phyloP scores from a whole-genome alignment of 1,284 basidiomycete species.

The Ustilago trichophora region DNA sequence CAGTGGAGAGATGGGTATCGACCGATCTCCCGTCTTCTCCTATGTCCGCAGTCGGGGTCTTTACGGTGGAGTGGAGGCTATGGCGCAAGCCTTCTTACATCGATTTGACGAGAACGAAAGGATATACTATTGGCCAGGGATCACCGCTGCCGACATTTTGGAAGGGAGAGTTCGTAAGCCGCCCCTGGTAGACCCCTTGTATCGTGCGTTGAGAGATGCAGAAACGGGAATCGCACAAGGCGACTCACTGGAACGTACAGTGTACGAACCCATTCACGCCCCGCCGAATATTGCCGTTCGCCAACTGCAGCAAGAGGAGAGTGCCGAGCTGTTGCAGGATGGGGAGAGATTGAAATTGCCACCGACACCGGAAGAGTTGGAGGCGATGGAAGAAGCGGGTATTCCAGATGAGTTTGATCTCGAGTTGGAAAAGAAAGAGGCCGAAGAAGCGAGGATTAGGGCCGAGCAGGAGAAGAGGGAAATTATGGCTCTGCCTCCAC shows the following conservation, averaged over 20 bases:
- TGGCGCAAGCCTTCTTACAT: conserved; percentile 57
- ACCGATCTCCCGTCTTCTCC: conserved; percentile 59
- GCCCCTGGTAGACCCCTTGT: conserved; percentile 67
- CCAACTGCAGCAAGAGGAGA: conserved; percentile 27
- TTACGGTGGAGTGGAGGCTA: conserved; percentile 65
- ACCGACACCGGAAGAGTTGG: conserved; percentile 62
- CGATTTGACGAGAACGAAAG: conserved; percentile 64
- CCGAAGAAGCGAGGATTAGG: conserved; percentile 15
- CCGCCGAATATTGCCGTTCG: conserved; percentile 30
- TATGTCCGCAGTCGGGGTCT: conserved; percentile 65
- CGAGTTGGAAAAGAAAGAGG: conserved; percentile 36
- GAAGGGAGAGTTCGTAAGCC: conserved; percentile 67
- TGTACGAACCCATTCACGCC: conserved; percentile 45
- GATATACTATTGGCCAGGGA: conserved; percentile 63
- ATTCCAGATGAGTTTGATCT: conserved; percentile 64
- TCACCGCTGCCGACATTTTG: conserved; percentile 58
- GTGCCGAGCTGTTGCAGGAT: conserved; percentile 50
- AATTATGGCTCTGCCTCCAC: conserved; percentile 48
- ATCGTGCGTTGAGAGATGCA: conserved; percentile 69
- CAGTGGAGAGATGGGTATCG: conserved; percentile 68
- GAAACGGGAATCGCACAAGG: conserved; percentile 70
- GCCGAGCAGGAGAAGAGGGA: conserved; percentile 36
- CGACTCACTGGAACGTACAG: conserved; percentile 57
- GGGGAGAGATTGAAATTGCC: conserved; percentile 61
- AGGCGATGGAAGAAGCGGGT: conserved; percentile 60